Conservation (phyloP, 2,329 filamentous ascomycete species). For the Fusarium keratoplasticum region DNA sequence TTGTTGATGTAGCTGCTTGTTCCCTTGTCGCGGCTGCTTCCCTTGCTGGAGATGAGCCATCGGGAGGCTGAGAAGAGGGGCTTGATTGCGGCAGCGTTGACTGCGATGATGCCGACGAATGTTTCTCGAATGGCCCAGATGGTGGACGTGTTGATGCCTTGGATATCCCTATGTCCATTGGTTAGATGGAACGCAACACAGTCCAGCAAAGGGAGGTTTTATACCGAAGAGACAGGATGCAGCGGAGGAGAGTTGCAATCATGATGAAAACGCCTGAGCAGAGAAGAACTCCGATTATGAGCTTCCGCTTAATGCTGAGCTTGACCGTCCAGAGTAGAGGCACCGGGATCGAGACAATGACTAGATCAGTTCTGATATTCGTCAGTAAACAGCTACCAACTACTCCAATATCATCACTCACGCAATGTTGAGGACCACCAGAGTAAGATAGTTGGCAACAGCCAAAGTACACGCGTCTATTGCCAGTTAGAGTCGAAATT, state of each 20-base stretch:
- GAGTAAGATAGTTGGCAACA: conserved; percentile 51
- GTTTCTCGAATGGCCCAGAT: conserved; percentile 59
- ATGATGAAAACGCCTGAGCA: conserved; percentile 59
- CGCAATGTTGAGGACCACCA: conserved; percentile 53
- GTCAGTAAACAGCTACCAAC: conserved; percentile 7
- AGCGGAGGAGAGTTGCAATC: conserved; percentile 55
- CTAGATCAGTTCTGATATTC: conserved; percentile 50
- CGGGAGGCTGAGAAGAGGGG: conserved; percentile 51
- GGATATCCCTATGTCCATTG: conserved; percentile 37
- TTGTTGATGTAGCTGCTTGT: conserved; percentile 40
- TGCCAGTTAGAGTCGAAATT: not conserved
- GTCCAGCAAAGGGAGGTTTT: fast-evolving
- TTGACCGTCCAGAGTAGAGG: conserved; percentile 55
- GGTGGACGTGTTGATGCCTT: conserved; percentile 52
- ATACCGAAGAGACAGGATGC: conserved; percentile 49
- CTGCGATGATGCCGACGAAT: conserved; percentile 57
- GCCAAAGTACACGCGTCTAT: conserved; percentile 50
- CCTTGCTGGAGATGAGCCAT: conserved; percentile 50
- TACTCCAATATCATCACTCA: conserved; percentile 33
- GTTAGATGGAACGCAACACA: not conserved
- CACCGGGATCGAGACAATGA: conserved; percentile 54
- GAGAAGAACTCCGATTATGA: conserved; percentile 53
- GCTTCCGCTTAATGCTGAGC: conserved; percentile 51
- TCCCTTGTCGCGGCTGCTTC: conserved; percentile 44
- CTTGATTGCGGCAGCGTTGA: conserved; percentile 56